These are phyloP conservation scores for Bacidia rubella DNA, from an alignment of 495 filamentous ascomycete species.

Conservation along the genomic window DNA sequence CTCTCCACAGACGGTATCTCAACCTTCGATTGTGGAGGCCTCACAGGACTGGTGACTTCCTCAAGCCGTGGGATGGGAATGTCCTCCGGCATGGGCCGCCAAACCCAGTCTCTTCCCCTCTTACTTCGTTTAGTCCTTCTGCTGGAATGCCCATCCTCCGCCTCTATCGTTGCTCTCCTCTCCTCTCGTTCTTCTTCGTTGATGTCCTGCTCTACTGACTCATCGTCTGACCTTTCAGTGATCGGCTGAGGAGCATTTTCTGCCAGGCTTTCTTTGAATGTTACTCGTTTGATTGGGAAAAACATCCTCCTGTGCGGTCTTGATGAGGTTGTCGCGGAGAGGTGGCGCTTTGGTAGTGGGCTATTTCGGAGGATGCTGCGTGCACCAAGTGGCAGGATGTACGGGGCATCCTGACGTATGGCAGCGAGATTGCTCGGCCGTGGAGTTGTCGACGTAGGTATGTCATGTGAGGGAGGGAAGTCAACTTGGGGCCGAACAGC, in stretches of 20 bases:
- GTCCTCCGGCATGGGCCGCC: conserved; percentile 18
- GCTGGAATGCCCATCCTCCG: conserved; percentile 12
- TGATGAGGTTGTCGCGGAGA: conserved; percentile 7
- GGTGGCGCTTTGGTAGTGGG: conserved; percentile 32
- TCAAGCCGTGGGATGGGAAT: not conserved
- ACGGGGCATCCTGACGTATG: conserved; percentile 33
- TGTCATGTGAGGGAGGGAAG: conserved; percentile 21
- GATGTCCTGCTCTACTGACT: not conserved
- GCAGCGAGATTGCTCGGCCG: conserved; percentile 27
- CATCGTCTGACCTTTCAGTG: conserved; percentile 8
- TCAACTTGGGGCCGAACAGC: conserved; percentile 17
- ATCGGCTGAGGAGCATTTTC: conserved; percentile 15
- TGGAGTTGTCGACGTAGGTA: conserved; percentile 16
- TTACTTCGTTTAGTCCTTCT: conserved; percentile 8
- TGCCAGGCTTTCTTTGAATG: conserved; percentile 6
- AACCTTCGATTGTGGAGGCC: not conserved
- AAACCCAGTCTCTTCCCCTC: conserved; percentile 18
- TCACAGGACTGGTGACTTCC: not conserved
- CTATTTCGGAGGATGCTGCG: conserved; percentile 70
- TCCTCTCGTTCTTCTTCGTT: not conserved
- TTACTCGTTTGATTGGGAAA: conserved; percentile 6
- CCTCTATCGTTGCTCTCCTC: conserved; percentile 9
- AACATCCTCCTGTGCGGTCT: conserved; percentile 13
- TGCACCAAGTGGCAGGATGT: conserved; percentile 50
- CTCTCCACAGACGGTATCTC: not conserved